phyloP scores from a whole-genome alignment of 2,329 filamentous ascomycete genomes.

The Neonectria ditissima region DNA sequence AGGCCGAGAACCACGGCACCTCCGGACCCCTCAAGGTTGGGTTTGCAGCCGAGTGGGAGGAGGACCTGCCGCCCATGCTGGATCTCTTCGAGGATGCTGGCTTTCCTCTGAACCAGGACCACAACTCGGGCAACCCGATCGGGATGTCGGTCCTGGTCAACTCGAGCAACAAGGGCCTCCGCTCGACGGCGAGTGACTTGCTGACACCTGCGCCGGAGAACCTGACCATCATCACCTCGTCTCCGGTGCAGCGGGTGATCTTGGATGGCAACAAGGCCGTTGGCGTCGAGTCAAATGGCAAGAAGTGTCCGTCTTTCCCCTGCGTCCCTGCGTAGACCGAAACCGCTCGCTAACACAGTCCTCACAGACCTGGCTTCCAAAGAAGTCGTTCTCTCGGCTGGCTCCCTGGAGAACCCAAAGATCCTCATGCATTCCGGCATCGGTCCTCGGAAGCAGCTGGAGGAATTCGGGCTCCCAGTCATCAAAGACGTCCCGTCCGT shows the following conservation, averaged over 20 bases:
- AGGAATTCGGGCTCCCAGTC: slow-evolving; percentile 41
- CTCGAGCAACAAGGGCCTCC: slow-evolving; percentile 60
- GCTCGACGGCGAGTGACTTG: slow-evolving; percentile 65
- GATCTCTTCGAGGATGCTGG: slow-evolving; percentile 63
- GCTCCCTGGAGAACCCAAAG: slow-evolving; percentile 55
- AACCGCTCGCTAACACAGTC: neutral
- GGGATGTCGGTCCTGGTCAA: slow-evolving; percentile 65
- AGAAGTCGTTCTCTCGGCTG: slow-evolving; percentile 59
- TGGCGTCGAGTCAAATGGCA: slow-evolving; percentile 33
- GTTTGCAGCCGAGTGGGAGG: slow-evolving; percentile 62
- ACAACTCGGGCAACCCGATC: slow-evolving; percentile 69
- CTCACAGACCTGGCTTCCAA: slow-evolving; percentile 48
- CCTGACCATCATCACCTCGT: slow-evolving; percentile 37
- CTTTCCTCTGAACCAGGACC: slow-evolving; percentile 62
- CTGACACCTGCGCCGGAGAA: slow-evolving; percentile 59
- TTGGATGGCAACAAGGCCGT: slow-evolving; percentile 34
- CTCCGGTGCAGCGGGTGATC: slow-evolving; percentile 35
- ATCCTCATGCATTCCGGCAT: slow-evolving; percentile 52
- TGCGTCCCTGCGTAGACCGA: neutral
- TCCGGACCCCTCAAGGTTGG: slow-evolving; percentile 61
- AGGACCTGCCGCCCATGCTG: slow-evolving; percentile 57
- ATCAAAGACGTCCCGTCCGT: slow-evolving; percentile 51
- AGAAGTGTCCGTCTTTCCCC: slow-evolving; percentile 28
- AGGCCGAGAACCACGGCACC: slow-evolving; percentile 60
- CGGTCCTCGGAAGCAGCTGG: neutral